Conservation (phyloP, 345 rosid species). For the Eucalyptus curtisii region DNA sequence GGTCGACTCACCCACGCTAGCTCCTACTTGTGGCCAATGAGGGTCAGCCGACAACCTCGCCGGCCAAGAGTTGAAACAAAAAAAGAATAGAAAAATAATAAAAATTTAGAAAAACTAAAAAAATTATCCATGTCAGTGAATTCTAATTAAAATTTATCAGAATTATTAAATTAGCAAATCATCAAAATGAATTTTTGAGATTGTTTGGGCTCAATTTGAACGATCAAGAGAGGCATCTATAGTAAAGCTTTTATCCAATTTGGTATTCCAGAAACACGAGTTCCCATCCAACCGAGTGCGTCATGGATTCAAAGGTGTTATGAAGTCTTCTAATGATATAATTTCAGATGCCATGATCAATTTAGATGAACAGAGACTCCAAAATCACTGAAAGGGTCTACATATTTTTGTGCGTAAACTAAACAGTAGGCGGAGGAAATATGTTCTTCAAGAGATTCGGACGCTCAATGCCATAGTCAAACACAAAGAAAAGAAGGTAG, state of each 20-base stretch:
- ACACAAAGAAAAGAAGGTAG: neutral
- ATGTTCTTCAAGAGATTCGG: neutral
- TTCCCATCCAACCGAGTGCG: neutral
- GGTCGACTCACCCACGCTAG: too few relatives aligned
- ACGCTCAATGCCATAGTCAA: neutral
- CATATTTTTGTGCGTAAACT: neutral
- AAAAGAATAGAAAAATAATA: too few relatives aligned
- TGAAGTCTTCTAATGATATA: neutral
- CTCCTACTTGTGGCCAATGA: too few relatives aligned
- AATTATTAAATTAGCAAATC: too few relatives aligned
- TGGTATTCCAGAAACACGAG: neutral
- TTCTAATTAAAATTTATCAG: too few relatives aligned
- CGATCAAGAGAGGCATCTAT: neutral
- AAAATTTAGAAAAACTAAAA: too few relatives aligned
- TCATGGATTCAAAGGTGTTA: neutral
- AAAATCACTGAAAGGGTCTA: neutral
- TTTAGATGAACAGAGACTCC: neutral
- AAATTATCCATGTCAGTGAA: fast-evolving
- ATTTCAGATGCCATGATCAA: neutral
- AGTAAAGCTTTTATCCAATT: neutral
- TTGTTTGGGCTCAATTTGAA: neutral
- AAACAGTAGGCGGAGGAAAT: neutral
- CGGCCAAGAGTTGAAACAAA: too few relatives aligned
- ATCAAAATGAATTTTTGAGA: neutral
- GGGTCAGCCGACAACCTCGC: too few relatives aligned